Base-by-base conservation (phyloP, 306 rosid genomes). In the Adenanthera pavonina region DNA sequence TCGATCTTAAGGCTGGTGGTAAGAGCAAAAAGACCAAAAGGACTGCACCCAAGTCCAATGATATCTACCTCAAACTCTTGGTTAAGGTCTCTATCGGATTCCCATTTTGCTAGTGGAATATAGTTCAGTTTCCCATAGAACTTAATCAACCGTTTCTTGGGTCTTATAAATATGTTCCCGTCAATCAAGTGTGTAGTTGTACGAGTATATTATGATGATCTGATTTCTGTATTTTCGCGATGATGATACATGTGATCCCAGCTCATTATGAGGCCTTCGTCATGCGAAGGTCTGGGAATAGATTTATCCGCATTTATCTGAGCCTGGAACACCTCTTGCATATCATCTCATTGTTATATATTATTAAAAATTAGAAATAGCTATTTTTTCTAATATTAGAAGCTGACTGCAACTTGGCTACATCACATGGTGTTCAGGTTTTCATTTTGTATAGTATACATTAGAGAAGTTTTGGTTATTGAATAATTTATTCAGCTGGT, bases 1-100 rank as follows among this genome's bases (percentile, higher is more conserved):
- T 86, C 76, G 86, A 86, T 81, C 89, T 94, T 6, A 91, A 91
- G 5, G 98, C 97, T 1, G 98, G 98, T 85, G 98, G 98, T 84
- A 94, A 94, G 93, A 86, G 88, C 92, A 94, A 94, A 85, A 91
- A 91, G 81, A 74, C 94, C 53, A 92, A 94, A 69, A 86, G 97
- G 51, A 92, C 96, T 0, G 94, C 97, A 15, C 98, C 97, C 0
- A 94, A 92, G 38, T 94, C 97, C 67, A 89, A 92, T 68, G 98
- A 94, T 89, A 91, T 94, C 81, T 94, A 94, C 69, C 97, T 86
- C 44, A 85, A 87, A 79, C 90, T 87, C 44, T 73, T 87, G 73
- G 90, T 87, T n/a, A 87, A 87, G 90, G 90, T 87, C 0, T 3
- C 43, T 66, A 15, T 72, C 19, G 4, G 19, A 12, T 60, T 15